Base-by-base conservation (phyloP, 768 basidiomycete species). In the Auriculariales sp. region DNA sequence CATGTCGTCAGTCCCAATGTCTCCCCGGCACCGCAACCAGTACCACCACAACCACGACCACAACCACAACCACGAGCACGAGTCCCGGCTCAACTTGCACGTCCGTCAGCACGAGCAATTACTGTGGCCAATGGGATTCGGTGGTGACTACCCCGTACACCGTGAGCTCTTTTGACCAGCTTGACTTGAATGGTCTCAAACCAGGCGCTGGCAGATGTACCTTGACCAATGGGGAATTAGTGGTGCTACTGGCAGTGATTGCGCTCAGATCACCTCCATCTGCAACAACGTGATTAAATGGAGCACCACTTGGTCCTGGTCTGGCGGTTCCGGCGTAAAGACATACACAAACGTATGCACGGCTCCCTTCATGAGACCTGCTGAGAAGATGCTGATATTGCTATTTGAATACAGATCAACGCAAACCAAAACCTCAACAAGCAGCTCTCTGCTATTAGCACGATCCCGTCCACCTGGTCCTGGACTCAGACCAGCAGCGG, bases 341-440 rank as follows among this genome's bases (percentile, higher is more conserved):
- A 79, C 75, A 57, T 83, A 70, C 62, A 68, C 77, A 22, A 77
- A 81, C 59, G 64, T n/a, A n/a, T n/a, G n/a, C n/a, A n/a, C n/a
- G n/a, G n/a, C n/a, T n/a, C n/a, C n/a, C n/a, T n/a, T n/a, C n/a
- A n/a, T n/a, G n/a, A n/a, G n/a, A n/a, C n/a, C n/a, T n/a, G n/a
- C n/a, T n/a, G n/a, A n/a, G n/a, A n/a, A n/a, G n/a, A n/a, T n/a
- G n/a, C n/a, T n/a, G n/a, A n/a, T n/a, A n/a, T n/a, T n/a, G n/a
- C n/a, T n/a, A n/a, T n/a, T n/a, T n/a, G n/a, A n/a, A n/a, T n/a
- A n/a, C n/a, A n/a, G n/a, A n/a, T 75, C 29, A 68, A 78, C 55
- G 51, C 33, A 1, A 47, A 47, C n/a, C 7, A 6, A 11, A 72
- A 71, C 27, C 54, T 79, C 52, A 74, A 79, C 64, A 65, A 68